Evolutionary conservation across 805 yeast species (phyloP), one percentile per base, ranked within the genome.

Genomic region (Lipomyces oligophaga): DNA sequence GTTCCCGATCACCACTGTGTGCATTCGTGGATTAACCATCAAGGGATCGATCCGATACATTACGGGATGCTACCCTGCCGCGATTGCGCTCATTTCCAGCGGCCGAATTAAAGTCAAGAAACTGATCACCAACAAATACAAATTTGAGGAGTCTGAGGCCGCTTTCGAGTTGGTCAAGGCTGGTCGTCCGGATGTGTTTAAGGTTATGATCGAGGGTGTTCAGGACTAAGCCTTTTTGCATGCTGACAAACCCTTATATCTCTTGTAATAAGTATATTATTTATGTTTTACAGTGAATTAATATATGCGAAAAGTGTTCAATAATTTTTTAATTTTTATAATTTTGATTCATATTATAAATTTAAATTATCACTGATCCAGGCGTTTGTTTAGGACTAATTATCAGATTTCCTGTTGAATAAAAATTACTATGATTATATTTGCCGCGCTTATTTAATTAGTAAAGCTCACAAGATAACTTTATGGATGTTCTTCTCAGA

Each of bases 21-120:
- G 77, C 10, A 67, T 74, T 38, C 76, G 74, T 49, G 80, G 76
- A 55, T 69, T 74, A 54, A 74, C 72, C 43, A 66, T 76, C 52
- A 72, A 67, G 58, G 73, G 72, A 47, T 70, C 73, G 58, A 75
- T 74, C 67, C 67, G 80, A 54, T 76, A 76, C 60, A 71, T 74
- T 47, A 76, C 73, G 57, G 68, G 79, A 11, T n/a, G n/a, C n/a
- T 76, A 79, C 78, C 80, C 80, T 15, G 67, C 75, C 4, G 75
- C 70, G 13, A 75, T 76, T 47, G 68, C 71, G 26, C 62, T 76
- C 48, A 65, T 76, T 45, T 62, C 68, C 37, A 70, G 68, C 41
- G 72, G 72, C 18, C 66, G 70, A 7, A 62, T 74, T 39, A 64
- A 73, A 40, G 73, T 73, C 25, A 70, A 69, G 55, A 57, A 62